Percentiles rank a stretch among this genome's conserved stretches.
These are phyloP conservation scores for Chytriomyces hyalinus DNA, from an alignment of 192 early-diverging fungal genomes.

Conservation along the genomic window DNA sequence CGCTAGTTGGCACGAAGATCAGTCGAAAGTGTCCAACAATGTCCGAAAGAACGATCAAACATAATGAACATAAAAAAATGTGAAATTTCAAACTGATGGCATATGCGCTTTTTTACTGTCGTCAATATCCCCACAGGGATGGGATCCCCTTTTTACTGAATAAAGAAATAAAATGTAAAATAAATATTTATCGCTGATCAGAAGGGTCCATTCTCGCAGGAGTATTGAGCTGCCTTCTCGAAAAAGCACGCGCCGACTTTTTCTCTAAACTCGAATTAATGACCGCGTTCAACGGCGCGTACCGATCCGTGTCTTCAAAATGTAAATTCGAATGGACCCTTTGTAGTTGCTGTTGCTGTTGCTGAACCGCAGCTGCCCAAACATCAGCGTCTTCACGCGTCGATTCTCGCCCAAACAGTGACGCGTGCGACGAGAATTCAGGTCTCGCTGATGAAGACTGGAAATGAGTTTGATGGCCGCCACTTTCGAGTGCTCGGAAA, in stretches of 20 bases:
- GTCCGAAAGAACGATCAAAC: too few relatives aligned
- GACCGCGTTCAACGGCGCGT: not conserved
- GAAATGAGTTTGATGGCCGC: not conserved
- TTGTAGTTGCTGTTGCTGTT: slow-evolving; percentile 6
- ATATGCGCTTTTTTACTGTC: too few relatives aligned
- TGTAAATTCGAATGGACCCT: not conserved
- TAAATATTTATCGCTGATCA: too few relatives aligned
- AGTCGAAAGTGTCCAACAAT: too few relatives aligned
- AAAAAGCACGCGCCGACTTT: too few relatives aligned
- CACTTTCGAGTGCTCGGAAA: slow-evolving; percentile 11
- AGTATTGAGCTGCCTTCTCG: not conserved
- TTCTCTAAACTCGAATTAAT: not conserved
- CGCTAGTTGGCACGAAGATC: too few relatives aligned
- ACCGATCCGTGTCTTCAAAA: not conserved
- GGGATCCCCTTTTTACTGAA: too few relatives aligned
- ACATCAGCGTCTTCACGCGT: not conserved
- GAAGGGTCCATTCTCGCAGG: not conserved
- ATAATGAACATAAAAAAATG: too few relatives aligned
- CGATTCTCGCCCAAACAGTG: not conserved
- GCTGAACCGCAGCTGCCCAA: slow-evolving; percentile 9
- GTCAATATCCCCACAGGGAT: too few relatives aligned
- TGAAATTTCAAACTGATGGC: too few relatives aligned
- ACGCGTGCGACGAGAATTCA: not conserved
- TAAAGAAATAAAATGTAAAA: too few relatives aligned
- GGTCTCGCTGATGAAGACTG: not conserved